Conservation (phyloP, 2,329 filamentous ascomycete species). For the Penicillium sp. region DNA sequence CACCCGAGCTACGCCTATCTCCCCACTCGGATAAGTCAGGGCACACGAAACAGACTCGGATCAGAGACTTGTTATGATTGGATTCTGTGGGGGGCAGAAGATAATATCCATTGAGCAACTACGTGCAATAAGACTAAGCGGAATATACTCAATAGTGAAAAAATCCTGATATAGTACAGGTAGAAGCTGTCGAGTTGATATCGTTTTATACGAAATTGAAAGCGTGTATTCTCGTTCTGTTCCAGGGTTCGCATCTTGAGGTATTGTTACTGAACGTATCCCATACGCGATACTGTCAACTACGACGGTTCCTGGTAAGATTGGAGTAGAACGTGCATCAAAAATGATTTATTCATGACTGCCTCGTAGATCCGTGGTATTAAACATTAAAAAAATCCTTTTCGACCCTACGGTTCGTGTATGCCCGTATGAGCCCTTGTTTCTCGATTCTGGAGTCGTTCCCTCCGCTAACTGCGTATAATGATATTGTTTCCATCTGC, state of each 20-base stretch:
- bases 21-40: conserved; percentile 5
- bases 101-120: not conserved
- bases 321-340: conserved; percentile 8
- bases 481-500: not conserved
- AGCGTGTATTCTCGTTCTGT: not conserved
- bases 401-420: too few species aligned
- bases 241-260: conserved; percentile 9
- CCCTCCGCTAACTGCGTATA: not conserved
- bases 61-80: conserved; percentile 5
- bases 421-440: not conserved
- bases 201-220: not conserved
- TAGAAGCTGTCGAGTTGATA: not conserved
- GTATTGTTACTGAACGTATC: conserved; percentile 21
- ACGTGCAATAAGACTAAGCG: not conserved
- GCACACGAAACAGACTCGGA: conserved; percentile 5
- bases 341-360: not conserved
- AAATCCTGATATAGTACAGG: not conserved
- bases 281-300: conserved; percentile 21
- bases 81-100: not conserved
- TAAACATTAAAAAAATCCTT: too few species aligned
- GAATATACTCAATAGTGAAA: not conserved
- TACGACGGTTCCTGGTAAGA: conserved; percentile 23
- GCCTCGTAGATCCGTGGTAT: not conserved
- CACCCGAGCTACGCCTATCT: not conserved
- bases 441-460: not conserved